phyloP scores from a whole-genome alignment of 2,329 filamentous ascomycete genomes.

The Neonectria faginata region DNA sequence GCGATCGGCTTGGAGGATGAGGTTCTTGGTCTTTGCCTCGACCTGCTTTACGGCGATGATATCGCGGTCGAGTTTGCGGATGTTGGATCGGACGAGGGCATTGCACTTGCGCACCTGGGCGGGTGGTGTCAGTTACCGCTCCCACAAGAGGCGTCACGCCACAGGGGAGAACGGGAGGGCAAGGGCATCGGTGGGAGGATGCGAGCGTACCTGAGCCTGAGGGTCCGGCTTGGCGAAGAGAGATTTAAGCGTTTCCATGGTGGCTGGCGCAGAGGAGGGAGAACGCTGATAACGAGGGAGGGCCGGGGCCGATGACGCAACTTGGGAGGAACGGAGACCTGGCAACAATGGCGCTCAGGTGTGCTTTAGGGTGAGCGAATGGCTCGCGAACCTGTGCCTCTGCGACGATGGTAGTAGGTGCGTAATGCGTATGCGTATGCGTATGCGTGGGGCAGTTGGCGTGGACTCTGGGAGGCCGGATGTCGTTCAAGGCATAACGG shows the following conservation, averaged over 20 bases:
- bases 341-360: conserved; percentile 19
- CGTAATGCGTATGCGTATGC: background rate
- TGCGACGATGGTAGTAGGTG: background rate
- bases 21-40: conserved; percentile 85
- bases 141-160: conserved; percentile 6
- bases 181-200: background rate
- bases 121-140: conserved; percentile 20
- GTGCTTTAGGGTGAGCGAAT: conserved; percentile 6
- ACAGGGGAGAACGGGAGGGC: background rate
- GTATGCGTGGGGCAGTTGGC: background rate
- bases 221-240: conserved; percentile 95
- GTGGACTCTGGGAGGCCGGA: conserved; percentile 10
- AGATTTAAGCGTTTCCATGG: conserved; percentile 87
- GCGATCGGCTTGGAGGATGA: conserved; percentile 85
- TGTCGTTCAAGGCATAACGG: conserved; percentile 19
- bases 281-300: conserved; percentile 16
- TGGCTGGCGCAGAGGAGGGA: conserved; percentile 35
- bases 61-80: conserved; percentile 94
- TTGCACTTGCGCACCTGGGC: conserved; percentile 94
- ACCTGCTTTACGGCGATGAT: conserved; percentile 81
- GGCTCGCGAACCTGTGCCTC: background rate
- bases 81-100: conserved; percentile 86
- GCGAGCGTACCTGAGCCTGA: conserved; percentile 80
- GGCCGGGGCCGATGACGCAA: conserved; percentile 44
- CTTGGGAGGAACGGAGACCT: conserved; percentile 21